A percentile compares a stretch with the other conserved stretches of the same genome.
Evolutionary conservation across 2,329 filamentous ascomycete species (phyloP).

Genomic region (Colletotrichum cordylinicola): DNA sequence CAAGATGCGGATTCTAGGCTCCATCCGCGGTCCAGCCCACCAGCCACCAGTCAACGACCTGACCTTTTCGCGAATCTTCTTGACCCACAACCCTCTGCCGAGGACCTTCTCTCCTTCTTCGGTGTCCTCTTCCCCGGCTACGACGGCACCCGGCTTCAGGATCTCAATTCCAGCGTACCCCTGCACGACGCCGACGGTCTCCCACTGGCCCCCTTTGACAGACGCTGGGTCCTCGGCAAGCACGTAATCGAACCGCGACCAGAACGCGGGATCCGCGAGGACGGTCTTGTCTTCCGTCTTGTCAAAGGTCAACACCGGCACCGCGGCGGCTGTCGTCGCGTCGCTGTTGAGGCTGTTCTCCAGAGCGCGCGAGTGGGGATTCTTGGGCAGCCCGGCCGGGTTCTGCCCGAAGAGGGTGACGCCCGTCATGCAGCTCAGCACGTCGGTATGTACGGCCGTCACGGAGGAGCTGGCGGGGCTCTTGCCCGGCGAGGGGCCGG

Average conservation of each 20-base stretch:
- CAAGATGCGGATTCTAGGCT: conserved; percentile 58
- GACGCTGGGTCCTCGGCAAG: conserved; percentile 58
- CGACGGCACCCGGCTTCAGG: conserved; percentile 49
- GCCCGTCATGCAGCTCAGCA: conserved; percentile 72
- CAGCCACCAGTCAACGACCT: conserved; percentile 61
- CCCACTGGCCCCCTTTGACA: conserved; percentile 58
- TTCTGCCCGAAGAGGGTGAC: conserved; percentile 70
- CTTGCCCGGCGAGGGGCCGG: conserved; percentile 25
- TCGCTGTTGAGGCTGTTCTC: conserved; percentile 20
- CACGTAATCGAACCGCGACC: conserved; percentile 68
- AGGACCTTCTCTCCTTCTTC: conserved; percentile 36
- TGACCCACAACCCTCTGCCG: conserved; percentile 50
- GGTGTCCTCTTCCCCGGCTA: conserved; percentile 13
- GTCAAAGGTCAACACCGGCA: conserved; percentile 53
- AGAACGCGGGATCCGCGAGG: conserved; percentile 59
- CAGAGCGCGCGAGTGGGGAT: conserved; percentile 26
- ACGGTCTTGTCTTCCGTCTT: conserved; percentile 62
- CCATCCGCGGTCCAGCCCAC: conserved; percentile 70
- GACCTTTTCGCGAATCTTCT: conserved; percentile 43
- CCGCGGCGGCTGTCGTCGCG: conserved; percentile 25
- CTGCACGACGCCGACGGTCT: conserved; percentile 59
- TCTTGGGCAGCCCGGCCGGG: conserved; percentile 39
- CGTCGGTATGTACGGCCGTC: conserved; percentile 65
- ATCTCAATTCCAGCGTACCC: conserved; percentile 66
- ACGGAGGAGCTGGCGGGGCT: conserved; percentile 28